These are phyloP conservation scores for Fusarium concolor DNA, from an alignment of 2,329 filamentous ascomycete genomes.

Conservation along the genomic window DNA sequence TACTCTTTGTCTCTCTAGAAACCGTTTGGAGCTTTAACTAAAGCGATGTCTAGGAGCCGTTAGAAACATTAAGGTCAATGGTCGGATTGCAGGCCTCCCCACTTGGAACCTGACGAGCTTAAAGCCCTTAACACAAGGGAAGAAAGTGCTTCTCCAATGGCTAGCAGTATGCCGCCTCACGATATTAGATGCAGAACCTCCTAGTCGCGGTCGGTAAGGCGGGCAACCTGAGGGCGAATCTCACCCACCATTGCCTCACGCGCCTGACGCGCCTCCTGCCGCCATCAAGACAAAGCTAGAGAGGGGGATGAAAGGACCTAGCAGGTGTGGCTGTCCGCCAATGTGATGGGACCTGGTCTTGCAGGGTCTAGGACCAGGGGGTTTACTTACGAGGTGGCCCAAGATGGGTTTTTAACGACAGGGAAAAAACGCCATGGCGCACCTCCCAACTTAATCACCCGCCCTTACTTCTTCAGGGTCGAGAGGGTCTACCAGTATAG, in stretches of 20 bases:
- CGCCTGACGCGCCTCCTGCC: conserved; percentile 44
- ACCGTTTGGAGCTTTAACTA: conserved; percentile 35
- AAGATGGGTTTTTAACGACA: conserved; percentile 18
- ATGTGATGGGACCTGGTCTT: conserved; percentile 18
- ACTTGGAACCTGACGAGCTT: conserved; percentile 36
- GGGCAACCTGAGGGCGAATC: conserved; percentile 39
- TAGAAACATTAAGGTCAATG: conserved; percentile 35
- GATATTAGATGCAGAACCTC: conserved; percentile 31
- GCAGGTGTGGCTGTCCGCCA: conserved; percentile 14
- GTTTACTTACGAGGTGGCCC: conserved; percentile 8
- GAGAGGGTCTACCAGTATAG: not conserved
- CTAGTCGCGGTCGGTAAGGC: conserved; percentile 38
- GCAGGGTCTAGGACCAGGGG: conserved; percentile 13
- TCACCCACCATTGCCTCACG: conserved; percentile 38
- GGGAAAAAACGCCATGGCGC: conserved; percentile 27
- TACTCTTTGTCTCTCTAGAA: conserved; percentile 26
- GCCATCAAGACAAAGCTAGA: conserved; percentile 13
- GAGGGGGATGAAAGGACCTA: conserved; percentile 13
- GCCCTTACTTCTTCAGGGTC: conserved; percentile 21
- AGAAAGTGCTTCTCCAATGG: conserved; percentile 38
- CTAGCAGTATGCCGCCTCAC: conserved; percentile 41
- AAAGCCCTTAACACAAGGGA: conserved; percentile 39
- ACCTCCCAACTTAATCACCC: conserved; percentile 3
- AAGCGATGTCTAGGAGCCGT: conserved; percentile 31
- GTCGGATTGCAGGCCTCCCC: conserved; percentile 43